Evolutionary conservation across 306 rosid genomes (phyloP).

Genomic region (Vachellia pachyceras): DNA sequence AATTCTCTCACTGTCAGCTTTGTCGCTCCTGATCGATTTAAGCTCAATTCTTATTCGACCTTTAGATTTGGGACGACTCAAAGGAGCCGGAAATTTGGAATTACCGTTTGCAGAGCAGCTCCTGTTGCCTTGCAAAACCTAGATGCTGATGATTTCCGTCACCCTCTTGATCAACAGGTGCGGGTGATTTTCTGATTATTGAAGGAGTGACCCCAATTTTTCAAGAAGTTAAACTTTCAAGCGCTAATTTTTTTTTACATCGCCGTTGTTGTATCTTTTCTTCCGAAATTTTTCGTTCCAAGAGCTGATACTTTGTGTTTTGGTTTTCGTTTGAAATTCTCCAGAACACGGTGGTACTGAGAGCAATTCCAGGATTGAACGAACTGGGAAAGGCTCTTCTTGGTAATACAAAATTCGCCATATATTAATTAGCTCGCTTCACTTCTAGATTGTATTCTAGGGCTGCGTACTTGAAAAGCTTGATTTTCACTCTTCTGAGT

Average conservation of each 20-base stretch:
- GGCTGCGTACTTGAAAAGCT: background rate
- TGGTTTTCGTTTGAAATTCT: conserved; percentile 24
- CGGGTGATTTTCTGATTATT: background rate
- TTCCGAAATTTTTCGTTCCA: background rate
- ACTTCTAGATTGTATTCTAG: background rate
- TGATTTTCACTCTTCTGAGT: background rate
- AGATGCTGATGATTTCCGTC: conserved; percentile 96
- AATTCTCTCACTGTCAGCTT: conserved; percentile 37
- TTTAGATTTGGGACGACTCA: conserved; percentile 35
- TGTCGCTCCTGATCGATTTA: conserved; percentile 38
- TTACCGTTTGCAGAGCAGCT: conserved; percentile 60
- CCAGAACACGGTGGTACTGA: conserved; percentile 89
- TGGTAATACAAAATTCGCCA: conserved; percentile 50
- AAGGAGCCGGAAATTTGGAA: conserved; percentile 35
- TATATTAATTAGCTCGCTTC: background rate
- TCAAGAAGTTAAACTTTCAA: too few species aligned
- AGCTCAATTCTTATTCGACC: conserved; percentile 29
- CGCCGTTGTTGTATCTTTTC: background rate
- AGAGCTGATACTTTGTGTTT: conserved; percentile 14
- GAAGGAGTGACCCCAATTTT: too few species aligned
- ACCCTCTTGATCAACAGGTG: conserved; percentile 93
- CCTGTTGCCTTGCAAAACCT: conserved; percentile 72
- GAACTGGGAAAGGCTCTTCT: conserved; percentile 78
- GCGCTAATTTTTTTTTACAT: background rate
- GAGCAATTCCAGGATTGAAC: conserved; percentile 91